These are phyloP conservation scores for Sphagnum contortum DNA, from an alignment of 225 moss, liverwort and hornwort species.

Conservation along the genomic window DNA sequence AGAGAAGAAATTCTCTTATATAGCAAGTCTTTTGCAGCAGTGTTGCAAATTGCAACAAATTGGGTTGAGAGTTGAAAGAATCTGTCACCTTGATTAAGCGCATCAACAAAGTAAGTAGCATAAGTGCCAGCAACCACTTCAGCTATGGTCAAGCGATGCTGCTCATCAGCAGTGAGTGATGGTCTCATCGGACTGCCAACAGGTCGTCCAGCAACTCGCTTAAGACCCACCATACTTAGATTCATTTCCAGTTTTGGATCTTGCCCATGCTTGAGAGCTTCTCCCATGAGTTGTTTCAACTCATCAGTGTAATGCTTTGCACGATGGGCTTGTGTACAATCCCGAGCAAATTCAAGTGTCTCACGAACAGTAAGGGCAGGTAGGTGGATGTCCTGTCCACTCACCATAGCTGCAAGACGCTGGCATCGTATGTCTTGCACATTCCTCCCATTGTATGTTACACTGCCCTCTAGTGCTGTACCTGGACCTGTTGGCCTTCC, in stretches of 20 bases:
- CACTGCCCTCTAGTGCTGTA: constrained; percentile 43
- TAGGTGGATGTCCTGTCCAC: constrained; percentile 49
- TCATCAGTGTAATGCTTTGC: constrained; percentile 34
- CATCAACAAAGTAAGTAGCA: constrained; percentile 68
- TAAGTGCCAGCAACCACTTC: constrained; percentile 89
- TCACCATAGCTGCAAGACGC: constrained; percentile 55
- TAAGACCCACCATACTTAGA: constrained; percentile 83
- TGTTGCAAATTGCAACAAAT: too few relatives aligned
- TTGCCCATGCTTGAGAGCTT: constrained; percentile 71
- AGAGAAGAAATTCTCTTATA: too few relatives aligned
- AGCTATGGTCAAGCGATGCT: constrained; percentile 65
- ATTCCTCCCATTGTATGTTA: constrained; percentile 66
- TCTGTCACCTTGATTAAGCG: constrained; percentile 50
- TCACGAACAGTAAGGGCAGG: constrained; percentile 69
- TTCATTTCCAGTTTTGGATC: constrained; percentile 83
- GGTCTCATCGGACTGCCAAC: constrained; percentile 75
- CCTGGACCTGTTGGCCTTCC: constrained; percentile 38
- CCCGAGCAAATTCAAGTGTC: constrained; percentile 72
- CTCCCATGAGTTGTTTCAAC: constrained; percentile 47
- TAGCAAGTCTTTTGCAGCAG: too few relatives aligned
- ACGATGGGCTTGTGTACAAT: constrained; percentile 59
- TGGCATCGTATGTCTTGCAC: constrained; percentile 44
- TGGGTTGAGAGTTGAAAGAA: too few relatives aligned
- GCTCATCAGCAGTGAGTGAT: constrained; percentile 62
- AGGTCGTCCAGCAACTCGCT: constrained; percentile 55